Evolutionary conservation across 495 filamentous ascomycete genomes (phyloP).

Genomic region (Penicillium longicatenatum): DNA sequence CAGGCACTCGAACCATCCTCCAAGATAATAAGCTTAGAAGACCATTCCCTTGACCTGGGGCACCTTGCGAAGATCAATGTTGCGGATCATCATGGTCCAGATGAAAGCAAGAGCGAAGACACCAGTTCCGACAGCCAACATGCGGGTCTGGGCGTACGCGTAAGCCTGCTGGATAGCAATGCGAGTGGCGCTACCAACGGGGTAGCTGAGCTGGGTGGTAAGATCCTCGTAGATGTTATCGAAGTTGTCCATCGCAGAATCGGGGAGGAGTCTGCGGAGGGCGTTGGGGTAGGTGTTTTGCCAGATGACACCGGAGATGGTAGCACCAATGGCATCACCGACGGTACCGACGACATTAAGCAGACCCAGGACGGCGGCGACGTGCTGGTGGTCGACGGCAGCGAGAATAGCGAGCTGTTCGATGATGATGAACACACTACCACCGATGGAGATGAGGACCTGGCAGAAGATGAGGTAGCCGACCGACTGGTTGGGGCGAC

Average conservation of each 20-base stretch:
- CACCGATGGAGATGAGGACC: constrained; percentile 68
- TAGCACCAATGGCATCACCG: constrained; percentile 64
- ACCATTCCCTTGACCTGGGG: constrained; percentile 34
- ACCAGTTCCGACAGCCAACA: constrained; percentile 49
- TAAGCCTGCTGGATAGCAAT: constrained; percentile 56
- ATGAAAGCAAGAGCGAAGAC: constrained; percentile 48
- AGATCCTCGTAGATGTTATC: constrained; percentile 53
- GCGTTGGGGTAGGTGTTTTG: constrained; percentile 55
- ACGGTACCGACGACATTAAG: constrained; percentile 60
- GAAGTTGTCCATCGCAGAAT: constrained; percentile 33
- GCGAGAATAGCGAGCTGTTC: constrained; percentile 70
- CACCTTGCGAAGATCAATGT: constrained; percentile 56
- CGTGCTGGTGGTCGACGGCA: constrained; percentile 59
- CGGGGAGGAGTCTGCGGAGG: constrained; percentile 57
- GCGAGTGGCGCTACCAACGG: constrained; percentile 45
- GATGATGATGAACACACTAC: constrained; percentile 57
- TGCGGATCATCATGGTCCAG: constrained; percentile 47
- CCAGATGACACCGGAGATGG: constrained; percentile 65
- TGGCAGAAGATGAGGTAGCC: constrained; percentile 72
- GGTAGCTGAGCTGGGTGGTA: constrained; percentile 48
- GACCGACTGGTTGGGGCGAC: constrained; percentile 53
- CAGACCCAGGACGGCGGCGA: constrained; percentile 66
- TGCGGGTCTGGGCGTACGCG: constrained; percentile 52
- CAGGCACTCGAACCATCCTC: background rate
- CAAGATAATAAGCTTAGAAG: constrained; percentile 4